Evolutionary conservation across 192 early-diverging fungal species (phyloP).

Genomic region (Gryganskiella cystojenkinii): DNA sequence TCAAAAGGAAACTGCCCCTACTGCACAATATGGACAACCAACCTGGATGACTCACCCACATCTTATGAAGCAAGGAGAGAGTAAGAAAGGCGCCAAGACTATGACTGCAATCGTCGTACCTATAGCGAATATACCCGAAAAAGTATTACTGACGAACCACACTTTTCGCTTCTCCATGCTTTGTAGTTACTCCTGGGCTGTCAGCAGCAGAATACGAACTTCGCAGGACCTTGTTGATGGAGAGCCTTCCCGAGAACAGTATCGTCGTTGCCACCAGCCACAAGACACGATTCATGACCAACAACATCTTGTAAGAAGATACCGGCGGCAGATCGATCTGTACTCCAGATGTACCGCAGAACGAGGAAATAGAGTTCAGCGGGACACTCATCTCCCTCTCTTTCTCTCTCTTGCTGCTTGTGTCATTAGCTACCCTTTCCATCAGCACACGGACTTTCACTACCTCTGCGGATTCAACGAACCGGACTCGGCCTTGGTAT

Average conservation of each 20-base stretch:
- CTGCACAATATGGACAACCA: constrained; percentile 78
- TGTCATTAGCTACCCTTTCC: constrained; percentile 80
- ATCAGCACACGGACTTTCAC: constrained; percentile 92
- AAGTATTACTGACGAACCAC: background rate
- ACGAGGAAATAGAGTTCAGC: too few species aligned
- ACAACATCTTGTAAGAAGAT: constrained; percentile 88
- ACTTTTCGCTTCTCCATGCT: constrained; percentile 12
- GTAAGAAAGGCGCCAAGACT: constrained; percentile 44
- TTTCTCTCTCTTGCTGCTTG: background rate
- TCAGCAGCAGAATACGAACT: constrained; percentile 77
- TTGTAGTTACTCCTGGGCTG: constrained; percentile 82
- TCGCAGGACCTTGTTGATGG: constrained; percentile 74
- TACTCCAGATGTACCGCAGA: too few species aligned
- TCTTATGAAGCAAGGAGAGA: constrained; percentile 75
- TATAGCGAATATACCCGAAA: constrained; percentile 4
- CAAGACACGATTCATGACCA: constrained; percentile 84
- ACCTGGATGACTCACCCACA: constrained; percentile 86
- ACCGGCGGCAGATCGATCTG: too few species aligned
- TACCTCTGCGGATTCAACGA: constrained; percentile 93
- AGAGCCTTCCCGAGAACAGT: constrained; percentile 70
- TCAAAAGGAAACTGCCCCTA: background rate
- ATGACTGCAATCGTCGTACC: background rate
- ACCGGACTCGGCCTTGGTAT: constrained; percentile 80
- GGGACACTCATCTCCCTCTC: background rate
- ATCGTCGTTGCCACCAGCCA: constrained; percentile 79